Evolutionary conservation across 495 filamentous ascomycete genomes (phyloP).

Genomic region (Penicillium herquei): DNA sequence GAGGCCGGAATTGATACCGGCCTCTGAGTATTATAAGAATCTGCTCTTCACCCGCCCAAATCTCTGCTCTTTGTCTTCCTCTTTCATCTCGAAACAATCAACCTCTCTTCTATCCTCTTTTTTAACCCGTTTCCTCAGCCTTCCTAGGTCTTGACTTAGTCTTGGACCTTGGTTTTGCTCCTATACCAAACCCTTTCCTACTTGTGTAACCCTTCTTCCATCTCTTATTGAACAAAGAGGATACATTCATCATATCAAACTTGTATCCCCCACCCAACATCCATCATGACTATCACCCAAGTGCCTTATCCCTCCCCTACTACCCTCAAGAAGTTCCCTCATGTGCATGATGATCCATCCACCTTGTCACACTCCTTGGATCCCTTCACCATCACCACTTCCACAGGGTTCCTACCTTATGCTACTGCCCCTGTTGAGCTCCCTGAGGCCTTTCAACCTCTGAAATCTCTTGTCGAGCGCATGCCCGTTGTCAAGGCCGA

Average conservation of each 20-base stretch:
- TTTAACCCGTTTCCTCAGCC: conserved; percentile 15
- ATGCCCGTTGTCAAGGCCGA: conserved; percentile 71
- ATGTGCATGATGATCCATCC: conserved; percentile 56
- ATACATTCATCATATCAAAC: conserved; percentile 6
- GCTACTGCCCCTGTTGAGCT: conserved; percentile 35
- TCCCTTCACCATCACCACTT: conserved; percentile 85
- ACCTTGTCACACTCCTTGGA: conserved; percentile 55
- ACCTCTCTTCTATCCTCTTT: conserved; percentile 8
- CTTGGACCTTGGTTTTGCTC: conserved; percentile 24
- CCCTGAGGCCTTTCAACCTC: conserved; percentile 65
- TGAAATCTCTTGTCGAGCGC: conserved; percentile 67
- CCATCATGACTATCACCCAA: conserved; percentile 33
- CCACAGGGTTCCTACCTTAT: conserved; percentile 68
- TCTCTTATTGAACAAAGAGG: no score
- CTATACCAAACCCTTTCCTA: conserved; percentile 27
- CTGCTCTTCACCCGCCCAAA: conserved; percentile 32
- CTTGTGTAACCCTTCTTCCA: conserved; percentile 2
- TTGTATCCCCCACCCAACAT: not conserved
- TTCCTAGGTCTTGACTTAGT: conserved; percentile 34
- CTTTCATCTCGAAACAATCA: conserved; percentile 11
- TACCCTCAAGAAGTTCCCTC: conserved; percentile 52
- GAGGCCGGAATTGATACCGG: conserved; percentile 48
- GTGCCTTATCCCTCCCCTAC: conserved; percentile 31
- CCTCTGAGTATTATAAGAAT: conserved; percentile 57
- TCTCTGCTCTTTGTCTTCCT: conserved; percentile 16